A percentile compares a stretch with the other conserved stretches of the same genome.
phyloP scores from a whole-genome alignment of 805 yeast genomes.

The Wickerhamomyces kurtzmanii region DNA sequence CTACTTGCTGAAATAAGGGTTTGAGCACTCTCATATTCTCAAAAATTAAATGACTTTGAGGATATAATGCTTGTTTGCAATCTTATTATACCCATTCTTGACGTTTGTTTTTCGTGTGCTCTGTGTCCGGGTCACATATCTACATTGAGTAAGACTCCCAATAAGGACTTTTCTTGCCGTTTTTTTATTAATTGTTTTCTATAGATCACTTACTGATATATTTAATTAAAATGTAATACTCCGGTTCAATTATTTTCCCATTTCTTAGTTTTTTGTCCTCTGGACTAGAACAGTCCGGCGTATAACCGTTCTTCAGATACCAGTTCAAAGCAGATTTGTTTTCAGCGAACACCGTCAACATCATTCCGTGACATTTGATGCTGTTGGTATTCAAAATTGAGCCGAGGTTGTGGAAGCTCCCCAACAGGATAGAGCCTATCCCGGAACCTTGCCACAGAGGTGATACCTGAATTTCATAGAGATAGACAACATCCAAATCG shows the following conservation, averaged over 20 bases:
- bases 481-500: conserved; percentile 30
- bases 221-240: conserved; percentile 26
- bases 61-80: no score
- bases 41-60: no score
- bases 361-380: conserved; percentile 7
- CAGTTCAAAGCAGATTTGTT: conserved; percentile 32
- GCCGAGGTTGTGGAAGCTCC: conserved; percentile 23
- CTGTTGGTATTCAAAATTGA: conserved; percentile 5
- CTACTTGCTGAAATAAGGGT: conserved; percentile 15
- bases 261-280: conserved; percentile 27
- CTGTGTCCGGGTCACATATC: conserved; percentile 1
- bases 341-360: conserved; percentile 41
- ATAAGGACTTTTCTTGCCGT: no score
- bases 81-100: no score
- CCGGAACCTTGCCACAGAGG: conserved; percentile 22
- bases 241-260: conserved; percentile 31
- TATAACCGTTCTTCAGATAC: conserved; percentile 32
- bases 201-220: neutral
- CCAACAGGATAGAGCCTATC: conserved; percentile 31
- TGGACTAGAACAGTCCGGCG: conserved; percentile 31
- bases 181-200: neutral
- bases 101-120: no score
- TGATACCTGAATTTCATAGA: conserved; percentile 46
- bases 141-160: neutral
- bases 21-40: conserved; percentile 1